Base-by-base conservation (phyloP, 129 eudicot species). In the Flaveria linearis region DNA sequence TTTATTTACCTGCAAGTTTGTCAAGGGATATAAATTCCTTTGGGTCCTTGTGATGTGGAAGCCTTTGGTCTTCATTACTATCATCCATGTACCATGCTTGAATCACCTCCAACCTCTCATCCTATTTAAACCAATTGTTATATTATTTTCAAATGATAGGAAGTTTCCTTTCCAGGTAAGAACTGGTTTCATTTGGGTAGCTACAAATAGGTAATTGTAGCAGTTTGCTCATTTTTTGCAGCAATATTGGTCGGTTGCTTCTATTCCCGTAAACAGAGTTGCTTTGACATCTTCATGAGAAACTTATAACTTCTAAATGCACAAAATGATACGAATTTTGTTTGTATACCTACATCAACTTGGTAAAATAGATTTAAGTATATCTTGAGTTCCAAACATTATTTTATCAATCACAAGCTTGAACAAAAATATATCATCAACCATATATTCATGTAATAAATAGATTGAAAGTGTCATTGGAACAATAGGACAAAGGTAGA, bases 41-140 rank as follows among this genome's bases (percentile, higher is more conserved):
- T 14, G 99, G 97, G 6, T 89, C 82, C 73, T 86, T 84, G 81
- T 94, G 99, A 91, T 94, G 99, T 43, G 97, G 96, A 73, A 94
- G 93, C 75, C 97, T 87, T 85, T 94, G 97, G 68, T 94, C 99
- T 71, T 89, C 94, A 45, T 83, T 72, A 52, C 87, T 88, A 76
- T 89, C 94, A 80, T 91, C 99, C 97, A 94, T 94, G 89, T 94
- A 94, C 99, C 99, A 91, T 76, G 99, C 97, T 82, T 91, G 93
- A 56, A 94, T 84, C 68, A 94, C 96, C 80, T 94, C 96, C 63
- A 84, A 96, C 76, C 96, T 84, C 0, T 41, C 77, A 80, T 89
- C 97, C 99, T 94, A 84, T 75, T 75, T 15, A 68, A 64, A 65
- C 49, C 20, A 65, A 62, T 39, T 63, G 46, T 63, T 15, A 16